Evolutionary conservation across 139 green algal species (phyloP).

Genomic region (Chlamydomonas sphaeroides): DNA sequence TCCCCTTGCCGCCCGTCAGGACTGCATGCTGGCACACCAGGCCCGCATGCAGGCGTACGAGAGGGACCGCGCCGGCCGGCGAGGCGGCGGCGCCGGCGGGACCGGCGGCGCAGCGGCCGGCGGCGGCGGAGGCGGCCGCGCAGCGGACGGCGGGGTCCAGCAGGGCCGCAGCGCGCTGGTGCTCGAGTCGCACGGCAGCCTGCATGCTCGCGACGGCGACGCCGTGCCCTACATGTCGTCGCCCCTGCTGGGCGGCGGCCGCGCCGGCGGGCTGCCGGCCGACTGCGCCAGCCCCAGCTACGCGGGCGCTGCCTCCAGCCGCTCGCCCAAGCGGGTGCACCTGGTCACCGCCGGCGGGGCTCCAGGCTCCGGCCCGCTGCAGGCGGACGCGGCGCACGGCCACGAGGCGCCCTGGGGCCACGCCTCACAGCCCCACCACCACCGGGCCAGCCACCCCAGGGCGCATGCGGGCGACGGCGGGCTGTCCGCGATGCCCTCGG

Average conservation of each 20-base stretch:
- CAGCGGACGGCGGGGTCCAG: too few relatives aligned
- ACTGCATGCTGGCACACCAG: slow-evolving; percentile 8
- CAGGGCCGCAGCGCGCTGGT: too few relatives aligned
- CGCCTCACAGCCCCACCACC: too few relatives aligned
- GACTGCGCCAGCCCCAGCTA: too few relatives aligned
- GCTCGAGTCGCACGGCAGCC: background rate
- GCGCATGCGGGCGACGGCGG: too few relatives aligned
- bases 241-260: background rate
- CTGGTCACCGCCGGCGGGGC: slow-evolving; percentile 8
- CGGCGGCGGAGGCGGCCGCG: too few relatives aligned
- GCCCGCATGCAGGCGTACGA: slow-evolving; percentile 25
- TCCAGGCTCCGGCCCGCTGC: too few relatives aligned
- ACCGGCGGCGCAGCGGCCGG: background rate
- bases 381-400: too few relatives aligned
- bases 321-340: slow-evolving; percentile 32
- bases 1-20: background rate
- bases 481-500: too few relatives aligned
- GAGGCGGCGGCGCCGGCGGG: background rate
- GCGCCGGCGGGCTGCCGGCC: background rate
- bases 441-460: too few relatives aligned
- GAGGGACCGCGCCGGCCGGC: background rate
- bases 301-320: background rate
- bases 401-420: too few relatives aligned
- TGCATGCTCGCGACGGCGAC: too few relatives aligned
- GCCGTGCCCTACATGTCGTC: background rate